Conservation (phyloP, 208 protist species). For the Novymonas esmeraldas region DNA sequence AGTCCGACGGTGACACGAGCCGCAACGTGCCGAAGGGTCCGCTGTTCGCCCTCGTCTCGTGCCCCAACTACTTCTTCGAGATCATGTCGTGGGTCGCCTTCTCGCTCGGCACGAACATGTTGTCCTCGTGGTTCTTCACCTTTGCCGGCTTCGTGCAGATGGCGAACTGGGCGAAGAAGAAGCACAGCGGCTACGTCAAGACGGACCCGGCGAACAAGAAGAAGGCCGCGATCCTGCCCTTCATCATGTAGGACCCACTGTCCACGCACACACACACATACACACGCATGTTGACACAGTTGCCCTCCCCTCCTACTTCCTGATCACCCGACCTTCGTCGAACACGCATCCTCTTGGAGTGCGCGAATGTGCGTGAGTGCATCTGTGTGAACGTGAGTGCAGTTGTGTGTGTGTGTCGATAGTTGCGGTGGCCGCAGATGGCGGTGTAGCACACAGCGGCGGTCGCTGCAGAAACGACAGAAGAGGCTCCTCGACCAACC, state of each 20-base stretch:
- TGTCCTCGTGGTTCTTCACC: conserved; percentile 86
- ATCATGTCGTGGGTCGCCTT: conserved; percentile 94
- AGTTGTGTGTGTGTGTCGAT: too few species aligned
- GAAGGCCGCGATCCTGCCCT: conserved; percentile 86
- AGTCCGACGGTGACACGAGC: conserved; percentile 59
- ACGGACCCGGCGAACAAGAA: conserved; percentile 64
- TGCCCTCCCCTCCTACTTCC: background rate
- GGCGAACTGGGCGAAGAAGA: conserved; percentile 86
- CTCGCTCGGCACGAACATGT: conserved; percentile 83
- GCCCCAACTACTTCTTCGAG: conserved; percentile 97
- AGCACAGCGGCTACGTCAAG: conserved; percentile 89
- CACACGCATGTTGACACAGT: background rate
- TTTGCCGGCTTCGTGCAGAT: conserved; percentile 83
- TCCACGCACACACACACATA: conserved; percentile 3
- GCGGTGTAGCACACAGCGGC: too few species aligned
- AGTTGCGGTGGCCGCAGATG: too few species aligned
- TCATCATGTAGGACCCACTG: conserved; percentile 64
- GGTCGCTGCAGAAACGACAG: too few species aligned
- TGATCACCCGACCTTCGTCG: too few species aligned
- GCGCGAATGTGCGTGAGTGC: too few species aligned
- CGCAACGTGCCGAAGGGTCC: conserved; percentile 84
- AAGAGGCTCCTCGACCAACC: too few species aligned
- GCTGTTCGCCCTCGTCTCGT: conserved; percentile 92
- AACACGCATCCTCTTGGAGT: too few species aligned
- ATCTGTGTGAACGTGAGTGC: too few species aligned